Conservation (phyloP, 2,329 filamentous ascomycete genomes). For the Diaporthe sp. region DNA sequence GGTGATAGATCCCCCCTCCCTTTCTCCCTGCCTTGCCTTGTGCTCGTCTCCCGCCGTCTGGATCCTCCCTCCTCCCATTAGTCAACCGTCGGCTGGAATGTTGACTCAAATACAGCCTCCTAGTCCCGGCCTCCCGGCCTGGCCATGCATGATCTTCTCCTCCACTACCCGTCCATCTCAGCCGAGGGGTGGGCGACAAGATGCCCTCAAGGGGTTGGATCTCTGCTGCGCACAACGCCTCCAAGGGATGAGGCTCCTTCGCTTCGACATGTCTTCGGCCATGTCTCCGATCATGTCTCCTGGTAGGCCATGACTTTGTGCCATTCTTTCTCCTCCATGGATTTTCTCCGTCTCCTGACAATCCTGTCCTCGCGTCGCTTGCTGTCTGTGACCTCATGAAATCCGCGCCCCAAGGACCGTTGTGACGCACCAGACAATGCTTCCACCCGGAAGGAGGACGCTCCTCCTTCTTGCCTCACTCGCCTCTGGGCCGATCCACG, state of each 20-base stretch:
- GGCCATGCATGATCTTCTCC: background rate
- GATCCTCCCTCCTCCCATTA: constrained; percentile 2
- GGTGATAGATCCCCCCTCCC: background rate
- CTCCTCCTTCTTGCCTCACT: constrained; percentile 46
- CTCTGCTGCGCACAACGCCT: constrained; percentile 16
- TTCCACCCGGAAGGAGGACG: constrained; percentile 12
- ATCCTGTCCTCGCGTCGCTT: constrained; percentile 3
- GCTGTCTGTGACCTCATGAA: constrained; percentile 26
- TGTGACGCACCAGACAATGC: constrained; percentile 36
- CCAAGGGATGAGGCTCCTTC: constrained; percentile 22
- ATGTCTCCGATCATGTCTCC: constrained; percentile 24
- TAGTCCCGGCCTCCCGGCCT: constrained; percentile 10
- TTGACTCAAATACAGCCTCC: constrained; percentile 37
- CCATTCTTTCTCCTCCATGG: constrained; percentile 25
- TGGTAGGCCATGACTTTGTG: constrained; percentile 32
- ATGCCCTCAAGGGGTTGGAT: constrained; percentile 36
- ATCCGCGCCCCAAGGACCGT: constrained; percentile 28
- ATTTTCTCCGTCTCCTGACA: background rate
- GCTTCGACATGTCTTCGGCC: constrained; percentile 24
- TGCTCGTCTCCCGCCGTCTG: background rate
- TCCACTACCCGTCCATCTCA: background rate
- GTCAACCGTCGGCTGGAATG: constrained; percentile 39
- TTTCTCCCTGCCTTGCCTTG: background rate
- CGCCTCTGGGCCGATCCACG: constrained; percentile 46
- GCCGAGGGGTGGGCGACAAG: constrained; percentile 1